Evolutionary conservation across 345 rosid species (phyloP), one percentile per base, ranked within the genome.

Genomic region (Zanthoxylum bungeanum): DNA sequence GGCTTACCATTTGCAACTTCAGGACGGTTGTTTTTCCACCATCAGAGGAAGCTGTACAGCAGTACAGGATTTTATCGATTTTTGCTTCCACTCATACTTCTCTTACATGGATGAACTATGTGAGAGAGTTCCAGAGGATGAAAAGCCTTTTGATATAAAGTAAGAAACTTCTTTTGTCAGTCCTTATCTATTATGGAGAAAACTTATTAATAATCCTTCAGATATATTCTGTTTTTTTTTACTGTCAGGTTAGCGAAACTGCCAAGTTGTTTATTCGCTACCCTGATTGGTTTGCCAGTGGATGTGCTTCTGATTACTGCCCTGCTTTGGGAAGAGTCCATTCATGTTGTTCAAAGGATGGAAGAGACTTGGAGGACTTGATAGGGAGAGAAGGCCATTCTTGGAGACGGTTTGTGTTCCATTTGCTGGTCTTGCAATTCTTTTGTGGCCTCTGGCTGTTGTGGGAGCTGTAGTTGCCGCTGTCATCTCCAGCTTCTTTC

Each of bases 321-420:
- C 69, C 78, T 73, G 87, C 97, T 76, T 64, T 93, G 42, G 86
- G 88, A 93, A 88, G 83, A 89, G 94, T 71, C 98, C 97, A 0
- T 88, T 76, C 64, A 91, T 91, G 98, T 72, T 91, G 76, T 80
- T 89, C 61, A 84, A 40, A 83, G 98, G 97, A 66, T 91, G 96
- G 97, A 91, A 86, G 81, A 85, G 97, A 81, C 83, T 91, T 93
- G 25, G 97, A 93, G 78, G 97, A 93, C 75, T 80, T 91, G 80
- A 83, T 91, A 44, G 97, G 98, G 25, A 73, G 97, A 77, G 96
- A 93, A 71, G 97, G 98, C 96, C 96, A 0, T 93, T 93, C 79
- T 71, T 89, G 84, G 97, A 93, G 82, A 89, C 87, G 0, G 91
- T 85, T 0, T 93, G 98, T 75, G 94, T 91, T 74, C 97, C 97